A percentile compares a stretch with the other conserved stretches of the same genome.
Evolutionary conservation across 495 filamentous ascomycete genomes (phyloP).

Genomic region (Filosporella fistucella): DNA sequence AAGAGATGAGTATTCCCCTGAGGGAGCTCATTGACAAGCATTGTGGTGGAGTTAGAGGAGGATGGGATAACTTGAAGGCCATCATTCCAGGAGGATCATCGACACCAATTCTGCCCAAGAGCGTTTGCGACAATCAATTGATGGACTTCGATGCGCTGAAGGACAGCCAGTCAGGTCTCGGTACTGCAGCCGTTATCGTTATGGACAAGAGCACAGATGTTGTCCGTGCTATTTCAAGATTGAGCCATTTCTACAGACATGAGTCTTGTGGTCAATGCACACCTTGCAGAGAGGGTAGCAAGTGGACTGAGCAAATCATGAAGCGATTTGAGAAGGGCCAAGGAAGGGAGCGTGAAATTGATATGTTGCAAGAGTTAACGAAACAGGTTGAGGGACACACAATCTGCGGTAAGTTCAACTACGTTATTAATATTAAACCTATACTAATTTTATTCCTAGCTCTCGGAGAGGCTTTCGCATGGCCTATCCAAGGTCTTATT

Average conservation of each 20-base stretch:
- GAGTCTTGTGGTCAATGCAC: constrained; percentile 98
- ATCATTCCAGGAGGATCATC: constrained; percentile 96
- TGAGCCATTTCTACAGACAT: constrained; percentile 96
- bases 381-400: constrained; percentile 99
- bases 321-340: constrained; percentile 86
- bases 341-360: constrained; percentile 86
- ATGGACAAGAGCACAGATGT: constrained; percentile 98
- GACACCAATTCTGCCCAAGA: constrained; percentile 88
- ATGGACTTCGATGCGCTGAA: constrained; percentile 99
- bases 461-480: constrained; percentile 95
- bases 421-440: background rate
- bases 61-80: constrained; percentile 95
- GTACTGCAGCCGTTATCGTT: constrained; percentile 97
- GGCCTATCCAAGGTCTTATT: constrained; percentile 97
- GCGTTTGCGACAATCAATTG: constrained; percentile 83
- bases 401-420: constrained; percentile 68
- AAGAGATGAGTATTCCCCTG: constrained; percentile 96
- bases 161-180: constrained; percentile 93
- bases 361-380: constrained; percentile 98
- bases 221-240: constrained; percentile 84
- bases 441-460: constrained; percentile 37
- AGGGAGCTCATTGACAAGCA: constrained; percentile 95
- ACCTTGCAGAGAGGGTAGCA: constrained; percentile 93
- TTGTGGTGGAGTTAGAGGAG: constrained; percentile 92
- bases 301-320: constrained; percentile 99